These are phyloP conservation scores for Zizania palustris DNA, from an alignment of 202 grass and related monocot species.

Conservation along the genomic window DNA sequence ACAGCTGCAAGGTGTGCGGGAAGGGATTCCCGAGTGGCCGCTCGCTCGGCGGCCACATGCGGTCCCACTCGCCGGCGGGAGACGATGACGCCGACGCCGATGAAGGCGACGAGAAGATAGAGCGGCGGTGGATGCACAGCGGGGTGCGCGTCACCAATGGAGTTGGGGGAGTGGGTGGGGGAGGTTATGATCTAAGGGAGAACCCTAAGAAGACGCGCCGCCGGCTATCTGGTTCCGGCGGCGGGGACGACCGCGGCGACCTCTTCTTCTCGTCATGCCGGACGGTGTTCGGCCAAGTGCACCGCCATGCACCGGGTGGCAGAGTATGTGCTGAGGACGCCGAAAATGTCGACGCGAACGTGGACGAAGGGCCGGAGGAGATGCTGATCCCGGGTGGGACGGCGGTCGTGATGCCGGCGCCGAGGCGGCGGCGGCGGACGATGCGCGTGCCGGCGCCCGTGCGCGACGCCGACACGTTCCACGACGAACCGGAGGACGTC, in stretches of 20 bases:
- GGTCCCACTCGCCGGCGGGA: conserved; percentile 54
- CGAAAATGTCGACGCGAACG: background rate
- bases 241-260: conserved; percentile 4
- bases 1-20: conserved; percentile 64
- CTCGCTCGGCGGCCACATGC: conserved; percentile 69
- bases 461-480: conserved; percentile 1
- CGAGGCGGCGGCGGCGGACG: conserved; percentile 48
- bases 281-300: background rate
- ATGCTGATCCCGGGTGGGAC: background rate
- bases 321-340: background rate
- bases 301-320: background rate
- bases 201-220: conserved; percentile 61
- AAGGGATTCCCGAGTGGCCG: conserved; percentile 63
- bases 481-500: conserved; percentile 50
- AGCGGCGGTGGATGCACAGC: background rate
- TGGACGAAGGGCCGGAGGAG: background rate
- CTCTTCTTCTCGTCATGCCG: background rate
- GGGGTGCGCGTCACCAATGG: too few relatives aligned
- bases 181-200: conserved; percentile 52
- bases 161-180: background rate
- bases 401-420: conserved; percentile 34
- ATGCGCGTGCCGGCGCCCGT: conserved; percentile 39
- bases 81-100: background rate
- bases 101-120: conserved; percentile 12
- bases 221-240: conserved; percentile 35